Base-by-base conservation (phyloP, 2,329 filamentous ascomycete species). In the Fusarium coicis region DNA sequence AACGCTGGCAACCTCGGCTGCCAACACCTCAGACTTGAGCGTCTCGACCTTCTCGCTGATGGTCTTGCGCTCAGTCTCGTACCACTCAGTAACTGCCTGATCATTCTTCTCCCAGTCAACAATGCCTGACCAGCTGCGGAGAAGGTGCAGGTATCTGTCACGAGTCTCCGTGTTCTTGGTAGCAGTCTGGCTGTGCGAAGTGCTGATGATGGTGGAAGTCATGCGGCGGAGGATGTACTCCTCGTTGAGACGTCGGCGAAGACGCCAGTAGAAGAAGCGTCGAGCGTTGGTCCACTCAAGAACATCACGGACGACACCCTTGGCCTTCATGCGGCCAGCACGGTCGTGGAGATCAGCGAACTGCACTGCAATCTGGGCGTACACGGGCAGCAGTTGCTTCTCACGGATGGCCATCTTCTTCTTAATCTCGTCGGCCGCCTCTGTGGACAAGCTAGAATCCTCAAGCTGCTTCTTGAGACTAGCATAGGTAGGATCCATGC, bases 211-310 rank as follows among this genome's bases (percentile, higher is more conserved):
- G 57, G 83, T 83, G 52, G 85, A 80, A 10, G 86, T 87, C 89
- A 99, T 94, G 84, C 94, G 94, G 86, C 95, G 96, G 82, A 99
- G 89, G 78, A 99, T 94, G 83, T 97, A 94, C 86, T 99, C 96
- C 86, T 99, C 96, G 84, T 97, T 98, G 81, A 99, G 89, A 85
- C 96, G 91, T 81, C 96, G 93, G 84, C 97, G 95, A 72, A 98
- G 92, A 84, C 96, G 96, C 96, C 97, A 99, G 93, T 98, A 99
- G 89, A 99, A 98, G 93, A 96, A 98, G 80, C 96, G 93, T 74
- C 96, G 92, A 15, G 96, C 92, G 78, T 97, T 93, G 81, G 90
- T 88, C 96, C 96, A 98, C 79, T 92, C 89, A 44, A 99, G 88
- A 18, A 91, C 86, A 78, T 93, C 90, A 72, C 96, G 94, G 79